Conservation (phyloP, 2,329 filamentous ascomycete species). For the Diplodia mutila region DNA sequence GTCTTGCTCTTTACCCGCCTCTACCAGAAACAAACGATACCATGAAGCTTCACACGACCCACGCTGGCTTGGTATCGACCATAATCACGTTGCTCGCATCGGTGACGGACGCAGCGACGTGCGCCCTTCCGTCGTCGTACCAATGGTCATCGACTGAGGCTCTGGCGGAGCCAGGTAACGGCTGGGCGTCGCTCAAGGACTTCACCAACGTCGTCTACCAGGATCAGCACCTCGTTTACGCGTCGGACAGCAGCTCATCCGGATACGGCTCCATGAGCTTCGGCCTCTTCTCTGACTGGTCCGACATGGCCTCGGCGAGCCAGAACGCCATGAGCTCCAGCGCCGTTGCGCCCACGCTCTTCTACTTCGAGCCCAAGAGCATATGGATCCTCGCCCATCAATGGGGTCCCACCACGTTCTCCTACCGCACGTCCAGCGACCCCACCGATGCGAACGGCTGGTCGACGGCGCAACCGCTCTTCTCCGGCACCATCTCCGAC, state of each 20-base stretch:
- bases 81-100: conserved; percentile 27
- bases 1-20: too few species aligned
- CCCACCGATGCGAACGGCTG: conserved; percentile 63
- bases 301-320: conserved; percentile 53
- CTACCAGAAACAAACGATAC: neutral
- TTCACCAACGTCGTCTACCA: conserved; percentile 62
- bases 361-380: conserved; percentile 65
- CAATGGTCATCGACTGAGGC: conserved; percentile 58
- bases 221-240: conserved; percentile 65
- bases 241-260: conserved; percentile 50
- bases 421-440: conserved; percentile 62
- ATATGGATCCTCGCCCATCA: conserved; percentile 70
- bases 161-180: conserved; percentile 57
- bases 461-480: conserved; percentile 59
- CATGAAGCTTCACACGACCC: neutral
- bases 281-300: conserved; percentile 57
- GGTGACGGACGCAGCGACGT: conserved; percentile 35
- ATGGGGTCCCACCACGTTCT: conserved; percentile 64
- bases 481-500: conserved; percentile 57
- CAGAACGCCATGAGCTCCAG: conserved; percentile 56
- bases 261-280: conserved; percentile 65
- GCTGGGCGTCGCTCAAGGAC: conserved; percentile 65
- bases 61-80: neutral
- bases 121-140: conserved; percentile 60
- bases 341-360: conserved; percentile 64